Evolutionary conservation across 352 stramenopile genomes (phyloP).

Genomic region (Pythium coloratum): DNA sequence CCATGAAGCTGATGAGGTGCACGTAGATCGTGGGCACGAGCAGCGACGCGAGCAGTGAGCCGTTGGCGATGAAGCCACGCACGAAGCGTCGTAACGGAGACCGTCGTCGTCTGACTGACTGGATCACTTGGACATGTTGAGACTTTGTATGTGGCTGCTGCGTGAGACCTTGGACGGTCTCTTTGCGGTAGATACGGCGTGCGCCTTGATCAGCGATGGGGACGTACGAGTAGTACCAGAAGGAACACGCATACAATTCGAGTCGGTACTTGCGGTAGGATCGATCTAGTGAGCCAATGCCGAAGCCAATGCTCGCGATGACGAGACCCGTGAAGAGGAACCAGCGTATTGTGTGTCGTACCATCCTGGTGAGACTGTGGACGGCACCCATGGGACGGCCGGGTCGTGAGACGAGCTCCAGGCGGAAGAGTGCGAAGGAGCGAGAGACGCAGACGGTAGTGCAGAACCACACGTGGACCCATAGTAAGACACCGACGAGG

Average conservation of each 20-base stretch:
- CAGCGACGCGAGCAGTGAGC: constrained; percentile 4
- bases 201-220: constrained; percentile 4
- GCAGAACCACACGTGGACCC: constrained; percentile 14
- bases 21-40: constrained; percentile 11
- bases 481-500: constrained; percentile 4
- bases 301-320: not conserved
- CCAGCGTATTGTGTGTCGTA: not conserved
- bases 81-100: not conserved
- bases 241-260: constrained; percentile 14
- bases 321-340: not conserved
- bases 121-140: not conserved
- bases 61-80: not conserved
- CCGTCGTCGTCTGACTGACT: not conserved
- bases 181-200: constrained; percentile 8
- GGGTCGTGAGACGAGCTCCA: not conserved
- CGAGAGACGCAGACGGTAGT: not conserved
- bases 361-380: constrained; percentile 5
- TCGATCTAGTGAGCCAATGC: not conserved
- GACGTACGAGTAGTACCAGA: constrained; percentile 12
- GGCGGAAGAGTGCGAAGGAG: constrained; percentile 7
- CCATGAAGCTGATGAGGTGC: constrained; percentile 14
- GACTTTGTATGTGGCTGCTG: not conserved
- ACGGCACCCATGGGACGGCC: not conserved
- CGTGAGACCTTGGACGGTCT: constrained; percentile 7
- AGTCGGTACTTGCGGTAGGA: constrained; percentile 6